Percentiles rank a stretch among this genome's conserved stretches.
Conservation (phyloP, 164 flowering plant species). For the Cinnamomum chago region DNA sequence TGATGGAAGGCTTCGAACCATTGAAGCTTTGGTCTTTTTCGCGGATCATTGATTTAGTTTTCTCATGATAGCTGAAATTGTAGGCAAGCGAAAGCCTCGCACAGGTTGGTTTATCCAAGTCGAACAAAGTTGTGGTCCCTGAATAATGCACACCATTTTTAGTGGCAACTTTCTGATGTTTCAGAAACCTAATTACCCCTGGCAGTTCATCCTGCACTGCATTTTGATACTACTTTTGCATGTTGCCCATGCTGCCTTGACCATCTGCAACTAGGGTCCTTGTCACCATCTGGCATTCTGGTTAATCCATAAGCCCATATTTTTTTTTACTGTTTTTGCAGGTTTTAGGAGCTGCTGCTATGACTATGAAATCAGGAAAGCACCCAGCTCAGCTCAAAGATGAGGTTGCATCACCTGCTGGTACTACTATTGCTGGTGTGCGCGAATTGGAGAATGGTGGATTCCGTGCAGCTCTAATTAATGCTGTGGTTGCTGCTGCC, state of each 20-base stretch:
- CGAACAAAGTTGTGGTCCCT: too few relatives aligned
- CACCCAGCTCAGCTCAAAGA: conserved; percentile 96
- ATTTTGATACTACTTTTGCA: not conserved
- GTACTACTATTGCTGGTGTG: conserved; percentile 91
- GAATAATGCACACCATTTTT: too few relatives aligned
- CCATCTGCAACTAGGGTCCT: not conserved
- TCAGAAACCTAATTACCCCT: too few relatives aligned
- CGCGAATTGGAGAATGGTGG: conserved; percentile 84
- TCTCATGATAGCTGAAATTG: too few relatives aligned
- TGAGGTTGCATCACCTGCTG: conserved; percentile 91
- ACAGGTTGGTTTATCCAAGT: too few relatives aligned
- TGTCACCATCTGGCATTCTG: not conserved
- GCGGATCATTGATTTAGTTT: too few relatives aligned
- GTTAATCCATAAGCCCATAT: not conserved
- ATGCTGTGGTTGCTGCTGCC: conserved; percentile 82
- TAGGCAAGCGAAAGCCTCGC: too few relatives aligned
- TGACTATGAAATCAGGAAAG: conserved; percentile 64
- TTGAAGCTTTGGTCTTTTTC: too few relatives aligned
- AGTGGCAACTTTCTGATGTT: too few relatives aligned
- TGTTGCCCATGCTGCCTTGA: not conserved
- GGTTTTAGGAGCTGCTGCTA: conserved; percentile 92
- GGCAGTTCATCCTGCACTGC: too few relatives aligned
- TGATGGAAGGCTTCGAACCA: too few relatives aligned
- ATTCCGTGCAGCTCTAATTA: conserved; percentile 74
- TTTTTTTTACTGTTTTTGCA: conserved; percentile 15